Conservation (phyloP, 768 basidiomycete species). For the Tephrocybe sp. region DNA sequence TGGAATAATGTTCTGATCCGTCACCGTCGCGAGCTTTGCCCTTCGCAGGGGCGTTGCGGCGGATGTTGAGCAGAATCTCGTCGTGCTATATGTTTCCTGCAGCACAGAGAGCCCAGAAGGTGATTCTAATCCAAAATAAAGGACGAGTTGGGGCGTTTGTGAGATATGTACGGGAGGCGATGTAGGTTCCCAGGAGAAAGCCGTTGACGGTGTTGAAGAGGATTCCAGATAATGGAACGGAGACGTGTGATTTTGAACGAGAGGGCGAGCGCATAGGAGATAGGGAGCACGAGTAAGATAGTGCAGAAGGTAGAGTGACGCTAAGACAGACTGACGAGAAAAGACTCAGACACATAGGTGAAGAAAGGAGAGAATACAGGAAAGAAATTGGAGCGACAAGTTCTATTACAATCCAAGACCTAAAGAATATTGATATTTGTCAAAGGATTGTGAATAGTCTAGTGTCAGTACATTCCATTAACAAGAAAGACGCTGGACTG, state of each 20-base stretch:
- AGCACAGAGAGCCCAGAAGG: slow-evolving; percentile 70
- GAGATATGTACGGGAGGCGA: slow-evolving; percentile 54
- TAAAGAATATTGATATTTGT: neutral
- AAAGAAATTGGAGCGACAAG: slow-evolving; percentile 58
- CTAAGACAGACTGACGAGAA: slow-evolving; percentile 48
- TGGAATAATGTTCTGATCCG: slow-evolving; percentile 32
- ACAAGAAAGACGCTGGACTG: slow-evolving; percentile 42
- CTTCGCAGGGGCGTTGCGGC: slow-evolving; percentile 54
- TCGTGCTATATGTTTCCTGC: slow-evolving; percentile 85
- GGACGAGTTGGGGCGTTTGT: slow-evolving; percentile 17
- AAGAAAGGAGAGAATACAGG: slow-evolving; percentile 42
- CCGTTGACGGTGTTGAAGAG: slow-evolving; percentile 77
- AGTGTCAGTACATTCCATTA: slow-evolving; percentile 41
- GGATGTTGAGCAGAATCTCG: slow-evolving; percentile 82
- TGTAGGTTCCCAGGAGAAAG: slow-evolving; percentile 63
- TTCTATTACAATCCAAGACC: slow-evolving; percentile 81
- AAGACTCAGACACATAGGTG: slow-evolving; percentile 34
- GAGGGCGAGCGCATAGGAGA: slow-evolving; percentile 80
- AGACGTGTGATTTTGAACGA: slow-evolving; percentile 71
- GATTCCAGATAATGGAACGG: slow-evolving; percentile 52
- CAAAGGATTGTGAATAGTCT: slow-evolving; percentile 2
- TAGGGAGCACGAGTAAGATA: slow-evolving; percentile 74
- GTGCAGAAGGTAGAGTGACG: slow-evolving; percentile 63
- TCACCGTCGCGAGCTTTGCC: slow-evolving; percentile 23
- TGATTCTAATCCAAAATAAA: slow-evolving; percentile 61